phyloP scores from a whole-genome alignment of 2,329 filamentous ascomycete species.

The Intubia oerlemansii region DNA sequence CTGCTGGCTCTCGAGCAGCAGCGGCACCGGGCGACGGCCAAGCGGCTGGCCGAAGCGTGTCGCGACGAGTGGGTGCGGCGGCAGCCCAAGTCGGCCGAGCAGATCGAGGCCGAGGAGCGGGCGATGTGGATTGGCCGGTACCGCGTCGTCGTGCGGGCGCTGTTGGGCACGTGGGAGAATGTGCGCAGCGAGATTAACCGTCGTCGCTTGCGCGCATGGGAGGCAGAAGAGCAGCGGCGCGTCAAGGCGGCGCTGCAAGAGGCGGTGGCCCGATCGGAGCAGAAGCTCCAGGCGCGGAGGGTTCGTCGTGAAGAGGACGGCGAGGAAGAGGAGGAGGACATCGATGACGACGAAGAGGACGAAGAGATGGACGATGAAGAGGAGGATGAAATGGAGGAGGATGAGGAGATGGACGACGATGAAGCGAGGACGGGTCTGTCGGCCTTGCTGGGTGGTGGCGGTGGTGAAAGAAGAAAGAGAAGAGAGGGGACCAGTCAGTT shows the following conservation, averaged over 20 bases:
- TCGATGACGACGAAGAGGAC: slow-evolving; percentile 7
- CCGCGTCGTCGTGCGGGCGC: slow-evolving; percentile 41
- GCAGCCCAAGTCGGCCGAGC: slow-evolving; percentile 57
- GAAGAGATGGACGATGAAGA: slow-evolving; percentile 10
- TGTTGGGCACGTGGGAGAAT: slow-evolving; percentile 41
- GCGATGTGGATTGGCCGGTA: slow-evolving; percentile 47
- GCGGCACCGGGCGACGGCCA: slow-evolving; percentile 56
- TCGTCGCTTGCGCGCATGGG: slow-evolving; percentile 37
- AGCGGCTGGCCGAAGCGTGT: slow-evolving; percentile 58
- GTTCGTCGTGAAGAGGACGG: slow-evolving; percentile 19
- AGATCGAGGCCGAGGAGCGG: slow-evolving; percentile 59
- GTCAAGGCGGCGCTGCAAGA: slow-evolving; percentile 50
- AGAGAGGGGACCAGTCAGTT: too few relatives aligned
- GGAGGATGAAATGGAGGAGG: slow-evolving; percentile 12
- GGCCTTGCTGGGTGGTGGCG: background rate
- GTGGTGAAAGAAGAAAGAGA: too few relatives aligned
- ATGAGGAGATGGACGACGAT: background rate
- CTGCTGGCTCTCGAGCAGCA: slow-evolving; percentile 62
- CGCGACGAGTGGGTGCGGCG: slow-evolving; percentile 52
- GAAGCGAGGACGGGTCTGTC: background rate
- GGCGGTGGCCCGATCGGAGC: slow-evolving; percentile 50
- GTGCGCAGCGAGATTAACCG: slow-evolving; percentile 39
- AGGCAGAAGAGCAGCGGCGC: slow-evolving; percentile 40
- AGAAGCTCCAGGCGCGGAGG: slow-evolving; percentile 40
- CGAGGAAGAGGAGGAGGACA: slow-evolving; percentile 17